These are phyloP conservation scores for Rhodotorula sp. DNA, from an alignment of 1,284 basidiomycete species.

Conservation along the genomic window DNA sequence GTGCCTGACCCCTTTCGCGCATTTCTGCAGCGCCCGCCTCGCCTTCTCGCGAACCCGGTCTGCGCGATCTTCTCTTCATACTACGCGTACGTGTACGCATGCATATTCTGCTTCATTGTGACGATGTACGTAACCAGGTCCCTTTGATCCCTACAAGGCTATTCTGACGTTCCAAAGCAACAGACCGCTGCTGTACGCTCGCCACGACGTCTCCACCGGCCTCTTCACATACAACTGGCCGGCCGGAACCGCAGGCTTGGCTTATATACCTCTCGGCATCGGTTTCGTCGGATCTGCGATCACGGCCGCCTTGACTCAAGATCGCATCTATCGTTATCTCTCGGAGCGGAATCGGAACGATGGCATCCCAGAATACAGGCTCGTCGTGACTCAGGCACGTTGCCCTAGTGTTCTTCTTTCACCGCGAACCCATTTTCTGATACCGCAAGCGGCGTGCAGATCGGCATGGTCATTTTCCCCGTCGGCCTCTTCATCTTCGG, in stretches of 20 bases:
- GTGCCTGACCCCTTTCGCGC: neutral
- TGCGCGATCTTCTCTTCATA: conserved; percentile 50
- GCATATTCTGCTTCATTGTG: conserved; percentile 53
- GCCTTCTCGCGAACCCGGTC: conserved; percentile 51
- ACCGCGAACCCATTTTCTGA: too few relatives aligned
- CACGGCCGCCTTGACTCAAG: conserved; percentile 50
- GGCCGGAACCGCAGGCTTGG: conserved; percentile 48
- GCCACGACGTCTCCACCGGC: conserved; percentile 43
- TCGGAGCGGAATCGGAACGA: conserved; percentile 44
- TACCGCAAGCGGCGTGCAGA: neutral
- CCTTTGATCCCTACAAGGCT: neutral
- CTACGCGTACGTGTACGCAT: conserved; percentile 54
- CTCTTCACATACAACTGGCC: conserved; percentile 53
- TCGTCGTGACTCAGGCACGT: conserved; percentile 23
- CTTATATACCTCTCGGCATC: conserved; percentile 52
- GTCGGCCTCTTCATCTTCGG: conserved; percentile 51
- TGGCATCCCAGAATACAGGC: conserved; percentile 51
- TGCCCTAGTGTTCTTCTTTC: too few relatives aligned
- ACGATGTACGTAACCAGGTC: conserved; percentile 33
- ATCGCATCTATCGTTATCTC: conserved; percentile 51
- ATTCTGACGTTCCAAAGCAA: neutral
- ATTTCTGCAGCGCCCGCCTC: conserved; percentile 49
- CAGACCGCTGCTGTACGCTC: conserved; percentile 51
- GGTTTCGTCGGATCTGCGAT: conserved; percentile 51
- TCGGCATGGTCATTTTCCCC: conserved; percentile 54